Conservation (phyloP, 495 filamentous ascomycete genomes). For the Tuber brumale region DNA sequence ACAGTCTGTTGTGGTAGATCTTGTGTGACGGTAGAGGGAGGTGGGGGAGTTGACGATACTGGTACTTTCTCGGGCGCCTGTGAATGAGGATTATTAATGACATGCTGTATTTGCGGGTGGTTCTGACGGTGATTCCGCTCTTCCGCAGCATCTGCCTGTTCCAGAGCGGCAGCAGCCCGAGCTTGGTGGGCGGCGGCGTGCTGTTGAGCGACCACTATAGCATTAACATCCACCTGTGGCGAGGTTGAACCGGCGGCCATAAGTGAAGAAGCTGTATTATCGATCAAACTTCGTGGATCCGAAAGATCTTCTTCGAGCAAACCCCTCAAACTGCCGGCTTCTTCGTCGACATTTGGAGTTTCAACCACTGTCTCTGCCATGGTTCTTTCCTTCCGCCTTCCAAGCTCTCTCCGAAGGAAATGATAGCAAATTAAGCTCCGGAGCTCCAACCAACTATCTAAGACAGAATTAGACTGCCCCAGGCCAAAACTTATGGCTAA, state of each 20-base stretch:
- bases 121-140: conserved; percentile 26
- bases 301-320: conserved; percentile 34
- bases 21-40: conserved; percentile 17
- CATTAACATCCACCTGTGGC: conserved; percentile 26
- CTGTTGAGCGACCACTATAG: conserved; percentile 35
- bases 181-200: conserved; percentile 38
- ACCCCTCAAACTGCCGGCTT: conserved; percentile 30
- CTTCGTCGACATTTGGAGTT: conserved; percentile 29
- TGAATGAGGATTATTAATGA: conserved; percentile 13
- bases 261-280: conserved; percentile 15
- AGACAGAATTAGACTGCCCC: neutral
- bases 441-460: conserved; percentile 15
- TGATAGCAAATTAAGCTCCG: conserved; percentile 12
- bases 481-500: neutral
- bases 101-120: conserved; percentile 29
- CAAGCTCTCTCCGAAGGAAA: conserved; percentile 19
- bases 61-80: conserved; percentile 26
- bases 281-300: conserved; percentile 10
- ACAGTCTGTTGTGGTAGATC: conserved; percentile 9
- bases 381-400: conserved; percentile 17
- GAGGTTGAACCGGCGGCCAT: conserved; percentile 22
- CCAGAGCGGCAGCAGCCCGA: conserved; percentile 37
- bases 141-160: conserved; percentile 35
- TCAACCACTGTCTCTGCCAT: conserved; percentile 32
- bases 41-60: conserved; percentile 16